phyloP scores from a whole-genome alignment of 2,329 filamentous ascomycete species.

The Microthyrium microscopicum region DNA sequence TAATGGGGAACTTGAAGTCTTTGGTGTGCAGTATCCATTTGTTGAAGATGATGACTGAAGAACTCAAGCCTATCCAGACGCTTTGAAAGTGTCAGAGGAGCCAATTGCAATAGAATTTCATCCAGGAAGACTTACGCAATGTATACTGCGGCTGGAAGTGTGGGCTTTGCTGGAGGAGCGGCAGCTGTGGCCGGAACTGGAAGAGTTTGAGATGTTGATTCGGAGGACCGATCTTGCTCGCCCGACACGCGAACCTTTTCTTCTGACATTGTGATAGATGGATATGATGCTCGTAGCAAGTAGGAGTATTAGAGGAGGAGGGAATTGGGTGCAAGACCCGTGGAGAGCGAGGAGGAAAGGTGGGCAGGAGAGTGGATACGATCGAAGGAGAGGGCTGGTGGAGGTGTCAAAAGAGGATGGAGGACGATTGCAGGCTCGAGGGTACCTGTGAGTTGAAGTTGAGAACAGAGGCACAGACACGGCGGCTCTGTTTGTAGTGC shows the following conservation, averaged over 20 bases:
- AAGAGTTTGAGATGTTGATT: conserved; percentile 39
- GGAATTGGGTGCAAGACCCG: too few species aligned
- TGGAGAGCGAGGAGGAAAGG: too few species aligned
- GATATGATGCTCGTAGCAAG: conserved; percentile 7
- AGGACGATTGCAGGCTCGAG: too few species aligned
- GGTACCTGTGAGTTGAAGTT: too few species aligned
- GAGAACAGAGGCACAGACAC: too few species aligned
- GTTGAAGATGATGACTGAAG: conserved; percentile 95
- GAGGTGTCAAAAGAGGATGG: too few species aligned
- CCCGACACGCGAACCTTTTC: conserved; percentile 76
- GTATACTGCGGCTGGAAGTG: conserved; percentile 65
- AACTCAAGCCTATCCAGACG: conserved; percentile 82
- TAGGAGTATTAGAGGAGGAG: too few species aligned
- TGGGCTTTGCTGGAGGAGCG: conserved; percentile 52
- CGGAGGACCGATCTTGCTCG: conserved; percentile 49
- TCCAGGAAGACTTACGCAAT: conserved; percentile 41
- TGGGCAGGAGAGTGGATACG: too few species aligned
- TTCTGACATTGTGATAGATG: conserved; percentile 44
- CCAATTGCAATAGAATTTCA: neutral
- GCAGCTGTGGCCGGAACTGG: conserved; percentile 64
- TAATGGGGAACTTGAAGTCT: conserved; percentile 44
- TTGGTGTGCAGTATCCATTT: conserved; percentile 88
- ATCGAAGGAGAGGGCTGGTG: too few species aligned
- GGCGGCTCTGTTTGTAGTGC: too few species aligned
- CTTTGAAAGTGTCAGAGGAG: conserved; percentile 27